phyloP scores from a whole-genome alignment of 495 filamentous ascomycete species.

The Aspergillus hancockii region DNA sequence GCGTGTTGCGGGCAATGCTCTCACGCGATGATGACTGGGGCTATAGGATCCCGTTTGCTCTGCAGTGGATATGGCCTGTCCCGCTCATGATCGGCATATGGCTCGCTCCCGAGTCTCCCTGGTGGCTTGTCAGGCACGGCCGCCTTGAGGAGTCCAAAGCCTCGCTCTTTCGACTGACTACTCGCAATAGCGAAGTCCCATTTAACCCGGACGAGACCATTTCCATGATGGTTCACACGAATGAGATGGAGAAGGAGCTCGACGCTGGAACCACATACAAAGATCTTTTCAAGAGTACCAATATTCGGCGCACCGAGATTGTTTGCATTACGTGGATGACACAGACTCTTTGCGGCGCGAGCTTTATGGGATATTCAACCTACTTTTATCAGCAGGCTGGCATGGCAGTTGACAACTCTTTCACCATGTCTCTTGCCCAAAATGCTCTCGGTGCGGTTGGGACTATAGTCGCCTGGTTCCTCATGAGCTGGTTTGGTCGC shows the following conservation, averaged over 20 bases:
- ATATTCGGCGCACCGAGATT: slow-evolving; percentile 68
- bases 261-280: slow-evolving; percentile 58
- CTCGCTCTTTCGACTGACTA: slow-evolving; percentile 59
- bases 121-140: slow-evolving; percentile 71
- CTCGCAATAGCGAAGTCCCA: slow-evolving; percentile 41
- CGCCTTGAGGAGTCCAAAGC: slow-evolving; percentile 59
- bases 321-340: slow-evolving; percentile 68
- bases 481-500: slow-evolving; percentile 63
- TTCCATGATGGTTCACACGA: slow-evolving; percentile 73
- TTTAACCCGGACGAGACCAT: slow-evolving; percentile 67
- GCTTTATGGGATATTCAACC: slow-evolving; percentile 68
- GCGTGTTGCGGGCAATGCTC: slow-evolving; percentile 59
- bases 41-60: slow-evolving; percentile 60
- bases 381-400: slow-evolving; percentile 71
- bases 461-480: slow-evolving; percentile 62
- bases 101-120: slow-evolving; percentile 68
- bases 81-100: slow-evolving; percentile 63
- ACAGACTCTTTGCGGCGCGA: slow-evolving; percentile 67
- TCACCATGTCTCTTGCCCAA: slow-evolving; percentile 63
- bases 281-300: slow-evolving; percentile 68
- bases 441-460: slow-evolving; percentile 66
- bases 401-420: slow-evolving; percentile 52
- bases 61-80: slow-evolving; percentile 75
- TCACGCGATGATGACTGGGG: slow-evolving; percentile 52
- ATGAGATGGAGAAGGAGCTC: slow-evolving; percentile 59